A percentile compares a stretch with the other conserved stretches of the same genome.
phyloP scores from a whole-genome alignment of 2,329 filamentous ascomycete genomes.

The Ascochyta fabae region DNA sequence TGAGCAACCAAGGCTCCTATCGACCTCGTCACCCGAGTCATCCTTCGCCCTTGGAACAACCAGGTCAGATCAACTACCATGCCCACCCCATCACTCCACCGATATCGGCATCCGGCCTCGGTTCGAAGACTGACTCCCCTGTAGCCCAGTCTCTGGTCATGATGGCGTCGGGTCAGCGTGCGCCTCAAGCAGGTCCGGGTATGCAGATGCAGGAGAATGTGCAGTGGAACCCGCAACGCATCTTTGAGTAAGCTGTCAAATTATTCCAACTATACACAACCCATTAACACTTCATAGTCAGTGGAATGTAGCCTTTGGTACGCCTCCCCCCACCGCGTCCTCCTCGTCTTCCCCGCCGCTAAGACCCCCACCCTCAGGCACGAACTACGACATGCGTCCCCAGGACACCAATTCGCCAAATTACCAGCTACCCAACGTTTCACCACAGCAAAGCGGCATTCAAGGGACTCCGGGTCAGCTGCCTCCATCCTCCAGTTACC shows the following conservation, averaged over 20 bases:
- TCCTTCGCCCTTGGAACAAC: constrained; percentile 58
- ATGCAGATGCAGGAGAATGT: constrained; percentile 69
- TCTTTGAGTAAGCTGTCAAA: constrained; percentile 78
- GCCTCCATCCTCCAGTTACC: constrained; percentile 44
- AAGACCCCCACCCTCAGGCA: constrained; percentile 51
- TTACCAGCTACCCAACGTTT: constrained; percentile 46
- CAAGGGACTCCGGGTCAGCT: constrained; percentile 40
- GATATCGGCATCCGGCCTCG: constrained; percentile 73
- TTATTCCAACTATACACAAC: neutral
- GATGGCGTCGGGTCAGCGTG: constrained; percentile 66
- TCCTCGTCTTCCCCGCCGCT: constrained; percentile 54
- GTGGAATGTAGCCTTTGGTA: constrained; percentile 95
- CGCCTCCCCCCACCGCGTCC: constrained; percentile 54
- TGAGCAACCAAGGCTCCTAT: constrained; percentile 59
- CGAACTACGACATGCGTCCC: constrained; percentile 46
- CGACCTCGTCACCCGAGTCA: constrained; percentile 58
- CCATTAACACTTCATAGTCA: constrained; percentile 64
- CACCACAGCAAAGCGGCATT: constrained; percentile 42
- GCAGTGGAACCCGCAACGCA: constrained; percentile 83
- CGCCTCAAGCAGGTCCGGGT: constrained; percentile 56
- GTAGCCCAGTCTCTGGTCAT: constrained; percentile 74
- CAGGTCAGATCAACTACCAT: constrained; percentile 69
- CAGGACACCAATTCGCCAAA: constrained; percentile 42
- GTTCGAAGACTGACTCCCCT: constrained; percentile 79
- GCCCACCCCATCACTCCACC: constrained; percentile 79